phyloP scores from a whole-genome alignment of 2,329 filamentous ascomycete species.

The Plectosphaerella plurivora region DNA sequence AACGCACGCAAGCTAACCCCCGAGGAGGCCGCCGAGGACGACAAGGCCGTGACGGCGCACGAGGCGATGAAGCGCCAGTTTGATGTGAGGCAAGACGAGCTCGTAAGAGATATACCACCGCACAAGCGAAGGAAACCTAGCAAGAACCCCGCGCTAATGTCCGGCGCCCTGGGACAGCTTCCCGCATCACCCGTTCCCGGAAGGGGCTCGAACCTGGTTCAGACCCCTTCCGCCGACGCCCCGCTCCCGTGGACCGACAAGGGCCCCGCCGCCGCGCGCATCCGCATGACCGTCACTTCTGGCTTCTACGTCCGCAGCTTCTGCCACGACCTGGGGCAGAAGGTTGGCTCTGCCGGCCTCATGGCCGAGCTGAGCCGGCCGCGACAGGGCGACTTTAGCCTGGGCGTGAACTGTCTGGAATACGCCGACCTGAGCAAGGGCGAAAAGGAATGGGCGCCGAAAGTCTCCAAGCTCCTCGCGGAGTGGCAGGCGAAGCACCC shows the following conservation, averaged over 20 bases:
- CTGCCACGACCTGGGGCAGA: conserved; percentile 84
- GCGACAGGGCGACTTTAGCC: conserved; percentile 74
- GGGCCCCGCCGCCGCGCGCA: conserved; percentile 70
- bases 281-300: conserved; percentile 89
- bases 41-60: conserved; percentile 49
- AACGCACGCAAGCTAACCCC: conserved; percentile 43
- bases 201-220: conserved; percentile 50
- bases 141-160: conserved; percentile 46
- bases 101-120: conserved; percentile 46
- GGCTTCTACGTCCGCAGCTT: conserved; percentile 96
- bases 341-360: conserved; percentile 73
- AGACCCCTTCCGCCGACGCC: conserved; percentile 39
- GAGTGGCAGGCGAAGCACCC: conserved; percentile 30
- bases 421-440: conserved; percentile 72
- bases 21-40: conserved; percentile 52
- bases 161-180: conserved; percentile 49
- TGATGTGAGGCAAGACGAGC: conserved; percentile 52
- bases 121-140: conserved; percentile 28
- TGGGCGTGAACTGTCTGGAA: conserved; percentile 70
- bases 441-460: conserved; percentile 77
- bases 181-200: conserved; percentile 34
- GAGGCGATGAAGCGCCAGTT: conserved; percentile 55
- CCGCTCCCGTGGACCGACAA: conserved; percentile 55
- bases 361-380: conserved; percentile 83
- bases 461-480: conserved; percentile 50